Evolutionary conservation across 805 yeast genomes (phyloP), one percentile per base, ranked within the genome.

Genomic region (Nakazawaea peltata): DNA sequence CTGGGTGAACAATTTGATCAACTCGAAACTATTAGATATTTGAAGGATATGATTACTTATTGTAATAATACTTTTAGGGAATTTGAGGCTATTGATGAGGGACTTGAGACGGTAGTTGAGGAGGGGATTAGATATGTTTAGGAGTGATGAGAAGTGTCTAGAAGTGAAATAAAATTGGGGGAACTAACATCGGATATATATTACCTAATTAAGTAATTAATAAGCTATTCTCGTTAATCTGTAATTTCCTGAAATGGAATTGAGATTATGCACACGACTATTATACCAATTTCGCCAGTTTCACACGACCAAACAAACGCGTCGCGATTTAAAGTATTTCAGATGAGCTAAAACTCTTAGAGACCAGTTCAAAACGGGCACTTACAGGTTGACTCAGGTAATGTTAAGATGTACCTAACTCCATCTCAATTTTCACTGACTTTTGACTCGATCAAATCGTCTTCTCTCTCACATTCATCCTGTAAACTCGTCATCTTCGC

Each of bases 381-480:
- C n/a, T n/a, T n/a, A n/a, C n/a, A n/a, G n/a, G n/a, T n/a, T n/a
- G n/a, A n/a, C n/a, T n/a, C n/a, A n/a, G n/a, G n/a, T n/a, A n/a
- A n/a, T n/a, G n/a, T n/a, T n/a, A n/a, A n/a, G n/a, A 90, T 90
- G 98, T 77, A 80, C 53, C 71, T 88, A 39, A 67, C 73, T 32
- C 84, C 94, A 11, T 65, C 70, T 23, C 71, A 81, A 54, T 84
- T 82, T 54, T 69, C 74, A 12, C 61, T 57, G 42, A 79, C 82
- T 10, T 87, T 86, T 57, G 67, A 71, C 34, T 77, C 71, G 34
- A 78, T 90, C 41, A 67, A 76, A 46, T 63, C 67, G 37, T 71
- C 82, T n/a, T 80, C 94, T 3, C 59, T 85, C 35, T 80, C 95
- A 11, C 97, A 88, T 55, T 81, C 95, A n/a, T 81, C 95, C 5